Evolutionary conservation across 208 protist species (phyloP).

Genomic region (Hexamita inflata): DNA sequence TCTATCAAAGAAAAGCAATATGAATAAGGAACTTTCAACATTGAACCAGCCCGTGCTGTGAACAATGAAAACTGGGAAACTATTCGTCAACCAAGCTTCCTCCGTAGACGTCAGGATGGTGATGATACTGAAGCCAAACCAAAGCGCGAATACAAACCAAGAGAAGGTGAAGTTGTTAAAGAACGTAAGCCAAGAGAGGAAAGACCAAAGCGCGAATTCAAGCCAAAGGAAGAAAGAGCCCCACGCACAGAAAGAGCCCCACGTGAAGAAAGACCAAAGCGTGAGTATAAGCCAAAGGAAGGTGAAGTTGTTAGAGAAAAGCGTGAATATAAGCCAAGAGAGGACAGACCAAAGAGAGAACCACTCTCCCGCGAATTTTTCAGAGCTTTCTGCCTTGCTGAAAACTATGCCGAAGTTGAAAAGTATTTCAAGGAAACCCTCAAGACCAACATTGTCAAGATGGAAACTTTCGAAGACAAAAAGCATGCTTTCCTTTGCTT

Average conservation of each 20-base stretch:
- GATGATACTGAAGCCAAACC: too few relatives aligned
- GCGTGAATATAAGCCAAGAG: too few relatives aligned
- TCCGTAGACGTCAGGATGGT: too few relatives aligned
- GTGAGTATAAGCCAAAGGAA: not conserved
- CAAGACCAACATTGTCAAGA: not conserved
- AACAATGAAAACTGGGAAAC: not conserved
- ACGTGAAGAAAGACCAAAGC: not conserved
- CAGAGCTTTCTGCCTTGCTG: not conserved
- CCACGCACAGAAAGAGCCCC: not conserved
- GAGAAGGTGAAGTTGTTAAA: too few relatives aligned
- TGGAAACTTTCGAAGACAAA: not conserved
- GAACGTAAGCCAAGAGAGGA: not conserved
- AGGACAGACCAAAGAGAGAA: not conserved
- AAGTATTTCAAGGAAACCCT: not conserved
- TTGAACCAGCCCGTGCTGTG: not conserved
- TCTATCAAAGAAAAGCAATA: not conserved
- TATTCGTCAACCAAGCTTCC: not conserved
- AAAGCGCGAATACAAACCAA: too few relatives aligned
- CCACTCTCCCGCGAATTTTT: not conserved
- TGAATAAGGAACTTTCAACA: not conserved
- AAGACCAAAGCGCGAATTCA: not conserved
- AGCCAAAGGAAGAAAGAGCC: not conserved
- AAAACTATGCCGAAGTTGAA: not conserved
- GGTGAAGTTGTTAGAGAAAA: not conserved
- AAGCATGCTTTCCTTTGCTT: not conserved